Evolutionary conservation across 2,329 filamentous ascomycete species (phyloP), one percentile per base, ranked within the genome.

Genomic region (Aspergillus fijiensis): DNA sequence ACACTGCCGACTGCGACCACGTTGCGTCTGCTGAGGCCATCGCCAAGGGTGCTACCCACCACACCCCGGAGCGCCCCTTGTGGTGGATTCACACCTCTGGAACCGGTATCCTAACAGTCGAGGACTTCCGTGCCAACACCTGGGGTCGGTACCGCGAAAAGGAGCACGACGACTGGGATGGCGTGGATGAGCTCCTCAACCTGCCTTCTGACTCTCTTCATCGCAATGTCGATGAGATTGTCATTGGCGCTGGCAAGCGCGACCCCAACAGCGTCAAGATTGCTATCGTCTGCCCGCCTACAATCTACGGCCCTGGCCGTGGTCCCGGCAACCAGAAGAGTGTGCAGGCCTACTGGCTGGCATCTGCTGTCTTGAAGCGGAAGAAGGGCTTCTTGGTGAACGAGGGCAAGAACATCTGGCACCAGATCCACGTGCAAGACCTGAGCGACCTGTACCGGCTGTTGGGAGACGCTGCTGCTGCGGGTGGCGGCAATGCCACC

Each of bases 81-180:
- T 80, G 75, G 69, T 60, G 74, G 31, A 80, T 81, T 33, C 79
- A 81, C 62, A 80, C 77, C 5, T 79, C 77, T 0, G 79, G 79
- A 19, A 79, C 78, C 6, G 73, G 76, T 35, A 77, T 80, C 42
- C 63, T 81, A 47, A 74, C 76, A 0, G 68, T 72, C 14, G 76
- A 80, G 60, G 80, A 80, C 63, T 70, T 75, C 47, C 72, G 75
- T 14, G 70, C 72, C 23, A 68, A 68, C 21, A 72, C 70, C 9
- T 78, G 72, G 54, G 80, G 80, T 5, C 72, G 77, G 42, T 68
- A 75, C 49, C 75, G 78, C 5, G 64, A 71, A 10, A 81, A 81
- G 63, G 70, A 79, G 51, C 80, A 76, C 66, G 74, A 81, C 57
- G 79, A 82, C 66, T 77, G 78, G 74, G 77, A 79, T 19, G 75